Evolutionary conservation across 2,329 filamentous ascomycete species (phyloP), one percentile per base, ranked within the genome.

Genomic region (Leptographium procerum): DNA sequence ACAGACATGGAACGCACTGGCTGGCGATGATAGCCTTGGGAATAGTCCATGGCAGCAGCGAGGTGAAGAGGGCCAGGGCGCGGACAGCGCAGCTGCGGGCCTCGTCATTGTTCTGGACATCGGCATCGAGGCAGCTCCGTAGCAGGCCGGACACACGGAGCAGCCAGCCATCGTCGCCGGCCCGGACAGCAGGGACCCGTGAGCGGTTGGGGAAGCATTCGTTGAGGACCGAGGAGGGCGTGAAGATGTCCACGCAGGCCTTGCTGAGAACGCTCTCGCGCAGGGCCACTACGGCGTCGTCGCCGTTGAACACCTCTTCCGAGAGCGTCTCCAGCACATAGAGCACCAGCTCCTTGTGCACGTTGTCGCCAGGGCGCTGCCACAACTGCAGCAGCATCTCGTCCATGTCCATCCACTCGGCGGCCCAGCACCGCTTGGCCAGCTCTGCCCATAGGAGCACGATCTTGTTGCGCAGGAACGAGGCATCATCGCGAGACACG

Each of bases 341-440:
- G 36, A 99, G 79, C 34, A 96, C 91, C 58, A 97, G 82, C 69
- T 94, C 88, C 71, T 95, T 94, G 69, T 86, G 82, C 9, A 81
- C 80, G 34, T 79, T 72, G 29, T 81, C 81, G 63, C 83, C 80
- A 22, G 78, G 77, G 19, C 79, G 71, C 69, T 91, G 86, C 94
- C 94, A 99, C 24, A 97, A 78, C 66, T 84, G 81, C 51, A 91
- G 82, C 58, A 99, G 79, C 67, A 88, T 79, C 62, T 84, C 75
- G 70, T 99, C 95, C 92, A 99, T 96, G 68, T 95, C 85, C 76
- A 88, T 85, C 94, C 95, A 99, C 61, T 94, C 88, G 34, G 83
- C 79, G n/a, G 81, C 89, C 94, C 94, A 99, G 68, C 84, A 88
- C 66, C 92, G 83, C 75, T 97, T 97, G 47, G 91, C 91, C 57